Evolutionary conservation across 495 filamentous ascomycete genomes (phyloP).

Genomic region (Annulohypoxylon stygium): DNA sequence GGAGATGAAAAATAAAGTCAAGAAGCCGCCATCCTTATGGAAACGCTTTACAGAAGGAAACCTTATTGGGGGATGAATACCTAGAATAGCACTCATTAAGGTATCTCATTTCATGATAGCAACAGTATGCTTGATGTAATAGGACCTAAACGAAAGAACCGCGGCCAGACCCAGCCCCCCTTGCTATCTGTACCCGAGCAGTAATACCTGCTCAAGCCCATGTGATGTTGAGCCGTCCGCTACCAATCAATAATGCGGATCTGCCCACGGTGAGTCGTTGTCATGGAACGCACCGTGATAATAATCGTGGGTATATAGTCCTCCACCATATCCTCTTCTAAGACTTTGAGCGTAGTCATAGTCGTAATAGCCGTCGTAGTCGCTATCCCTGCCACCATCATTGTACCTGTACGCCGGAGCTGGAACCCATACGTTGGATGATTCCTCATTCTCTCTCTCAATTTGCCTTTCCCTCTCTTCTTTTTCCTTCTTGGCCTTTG

Average conservation of each 20-base stretch:
- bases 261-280: background rate
- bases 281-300: background rate
- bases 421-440: background rate
- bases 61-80: background rate
- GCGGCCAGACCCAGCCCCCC: too few species aligned
- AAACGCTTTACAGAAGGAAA: background rate
- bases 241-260: background rate
- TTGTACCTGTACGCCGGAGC: background rate
- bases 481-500: conserved; percentile 36
- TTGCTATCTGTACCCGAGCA: background rate
- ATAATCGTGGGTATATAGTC: background rate
- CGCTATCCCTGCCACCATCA: background rate
- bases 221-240: background rate
- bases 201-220: too few species aligned
- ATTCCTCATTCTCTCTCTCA: background rate
- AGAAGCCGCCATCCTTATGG: background rate
- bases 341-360: background rate
- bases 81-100: too few species aligned
- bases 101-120: too few species aligned
- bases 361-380: background rate
- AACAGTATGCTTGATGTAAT: too few species aligned
- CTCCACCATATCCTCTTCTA: background rate
- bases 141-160: too few species aligned
- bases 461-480: conserved; percentile 28
- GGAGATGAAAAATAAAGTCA: background rate